Percentiles rank a stretch among this genome's conserved stretches.
phyloP scores from a whole-genome alignment of 768 basidiomycete genomes.

The Macrocybe gigantea region DNA sequence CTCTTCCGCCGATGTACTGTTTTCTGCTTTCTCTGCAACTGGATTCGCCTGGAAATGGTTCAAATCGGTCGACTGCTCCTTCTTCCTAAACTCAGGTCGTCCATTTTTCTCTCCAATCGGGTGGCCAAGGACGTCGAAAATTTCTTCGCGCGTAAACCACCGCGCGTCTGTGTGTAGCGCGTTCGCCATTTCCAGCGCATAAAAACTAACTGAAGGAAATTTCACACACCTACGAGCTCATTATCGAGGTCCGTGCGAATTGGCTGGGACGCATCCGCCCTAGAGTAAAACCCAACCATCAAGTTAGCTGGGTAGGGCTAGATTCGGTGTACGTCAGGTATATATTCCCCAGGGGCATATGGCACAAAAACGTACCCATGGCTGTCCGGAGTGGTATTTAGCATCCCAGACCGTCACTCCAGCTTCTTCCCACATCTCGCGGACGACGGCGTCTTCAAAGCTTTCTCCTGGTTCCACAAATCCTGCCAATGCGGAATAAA shows the following conservation, averaged over 20 bases:
- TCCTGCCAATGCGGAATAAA: slow-evolving; percentile 89
- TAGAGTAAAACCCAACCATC: slow-evolving; percentile 88
- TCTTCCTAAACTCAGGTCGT: slow-evolving; percentile 41
- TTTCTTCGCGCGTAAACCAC: slow-evolving; percentile 80
- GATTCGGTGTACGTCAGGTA: slow-evolving; percentile 1
- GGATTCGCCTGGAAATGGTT: too few relatives aligned
- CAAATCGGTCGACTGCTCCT: slow-evolving; percentile 32
- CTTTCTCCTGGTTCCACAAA: slow-evolving; percentile 94
- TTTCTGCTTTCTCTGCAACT: slow-evolving; percentile 15
- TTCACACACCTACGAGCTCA: slow-evolving; percentile 75
- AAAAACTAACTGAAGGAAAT: background rate
- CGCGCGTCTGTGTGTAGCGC: slow-evolving; percentile 56
- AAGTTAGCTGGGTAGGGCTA: slow-evolving; percentile 89
- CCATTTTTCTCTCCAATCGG: slow-evolving; percentile 42
- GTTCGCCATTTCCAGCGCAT: background rate
- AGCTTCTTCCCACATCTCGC: slow-evolving; percentile 96
- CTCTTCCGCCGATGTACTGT: slow-evolving; percentile 13
- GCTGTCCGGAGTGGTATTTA: slow-evolving; percentile 80
- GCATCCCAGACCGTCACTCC: slow-evolving; percentile 84
- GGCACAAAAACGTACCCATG: slow-evolving; percentile 54
- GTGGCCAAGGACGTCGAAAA: slow-evolving; percentile 59
- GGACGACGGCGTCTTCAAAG: slow-evolving; percentile 86
- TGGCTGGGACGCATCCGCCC: slow-evolving; percentile 64
- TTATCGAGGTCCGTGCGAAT: slow-evolving; percentile 89
- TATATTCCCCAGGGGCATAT: background rate